Evolutionary conservation across 2,329 filamentous ascomycete genomes (phyloP), one percentile per base, ranked within the genome.

Genomic region (Metarhizium sp.): DNA sequence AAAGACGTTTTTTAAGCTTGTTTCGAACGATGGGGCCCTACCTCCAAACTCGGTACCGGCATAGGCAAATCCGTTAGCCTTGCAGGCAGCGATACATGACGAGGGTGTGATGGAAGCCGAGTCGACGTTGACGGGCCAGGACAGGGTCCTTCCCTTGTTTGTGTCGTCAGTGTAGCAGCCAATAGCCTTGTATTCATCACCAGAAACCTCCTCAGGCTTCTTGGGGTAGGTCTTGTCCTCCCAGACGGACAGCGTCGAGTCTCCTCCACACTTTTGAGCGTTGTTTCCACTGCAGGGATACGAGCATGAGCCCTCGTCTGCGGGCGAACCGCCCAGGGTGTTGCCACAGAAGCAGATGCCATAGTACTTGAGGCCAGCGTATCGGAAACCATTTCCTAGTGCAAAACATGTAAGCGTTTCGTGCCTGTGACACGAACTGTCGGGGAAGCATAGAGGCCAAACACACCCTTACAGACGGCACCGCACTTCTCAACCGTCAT

Each of bases 101-200:
- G 71, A 66, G 3, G 71, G 74, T 46, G 75, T 78, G 65, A 79
- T 64, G 38, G 59, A 63, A n/a, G 61, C 58, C 16, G 62, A 55
- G 38, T 71, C 64, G 18, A 78, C 57, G 43, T 67, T 60, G 64
- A 75, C 69, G 20, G 67, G 67, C 64, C 74, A 78, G 32, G 70
- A 69, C 50, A 81, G 69, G 30, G 78, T 73, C 51, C 73, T 73
- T 40, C 75, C 73, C 52, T 69, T 59, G 50, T 57, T 59, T 18
- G 69, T 70, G 55, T 71, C 63, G 58, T 80, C 78, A 32, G 71
- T 73, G 62, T 79, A 86, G 71, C 85, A 89, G 55, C 85, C 85
- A n/a, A 78, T 65, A 59, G 82, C 77, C 46, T 73, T 71, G 74
- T 84, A 88, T 48, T 76, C 73, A 53, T 73, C 71, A 48, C 77